Evolutionary conservation across 2,329 filamentous ascomycete species (phyloP).

Genomic region (Exophiala sp.): DNA sequence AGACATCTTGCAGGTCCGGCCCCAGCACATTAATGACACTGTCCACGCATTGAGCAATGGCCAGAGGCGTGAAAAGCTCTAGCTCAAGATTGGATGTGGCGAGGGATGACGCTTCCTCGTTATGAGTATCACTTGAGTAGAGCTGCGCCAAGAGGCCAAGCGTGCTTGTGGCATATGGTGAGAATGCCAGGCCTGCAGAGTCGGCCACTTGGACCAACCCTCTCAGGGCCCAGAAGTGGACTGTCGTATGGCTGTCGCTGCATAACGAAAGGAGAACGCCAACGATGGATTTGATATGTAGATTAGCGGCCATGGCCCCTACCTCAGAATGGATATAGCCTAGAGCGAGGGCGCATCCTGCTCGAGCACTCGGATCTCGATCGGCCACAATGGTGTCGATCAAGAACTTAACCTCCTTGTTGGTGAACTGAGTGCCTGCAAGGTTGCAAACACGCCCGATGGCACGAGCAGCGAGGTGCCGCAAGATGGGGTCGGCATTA

Average conservation of each 20-base stretch:
- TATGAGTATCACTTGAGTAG: conserved; percentile 86
- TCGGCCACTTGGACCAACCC: conserved; percentile 81
- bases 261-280: conserved; percentile 96
- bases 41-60: conserved; percentile 81
- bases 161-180: conserved; percentile 80
- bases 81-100: conserved; percentile 87
- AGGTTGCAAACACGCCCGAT: conserved; percentile 77
- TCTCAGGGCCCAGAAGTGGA: conserved; percentile 95
- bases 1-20: conserved; percentile 86
- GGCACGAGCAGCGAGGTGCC: conserved; percentile 76
- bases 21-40: conserved; percentile 96
- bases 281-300: conserved; percentile 95
- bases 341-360: conserved; percentile 88
- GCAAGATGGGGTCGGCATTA: conserved; percentile 77
- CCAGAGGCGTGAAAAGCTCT: conserved; percentile 72
- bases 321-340: conserved; percentile 93
- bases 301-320: conserved; percentile 93
- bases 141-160: conserved; percentile 91
- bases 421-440: conserved; percentile 84
- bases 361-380: conserved; percentile 83
- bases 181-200: conserved; percentile 86
- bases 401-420: conserved; percentile 79
- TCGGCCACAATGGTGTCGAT: conserved; percentile 93
- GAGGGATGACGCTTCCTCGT: conserved; percentile 70
- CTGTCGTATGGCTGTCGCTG: conserved; percentile 88